phyloP scores from a whole-genome alignment of 2,329 filamentous ascomycete genomes.

The Epicoccum nigrum region DNA sequence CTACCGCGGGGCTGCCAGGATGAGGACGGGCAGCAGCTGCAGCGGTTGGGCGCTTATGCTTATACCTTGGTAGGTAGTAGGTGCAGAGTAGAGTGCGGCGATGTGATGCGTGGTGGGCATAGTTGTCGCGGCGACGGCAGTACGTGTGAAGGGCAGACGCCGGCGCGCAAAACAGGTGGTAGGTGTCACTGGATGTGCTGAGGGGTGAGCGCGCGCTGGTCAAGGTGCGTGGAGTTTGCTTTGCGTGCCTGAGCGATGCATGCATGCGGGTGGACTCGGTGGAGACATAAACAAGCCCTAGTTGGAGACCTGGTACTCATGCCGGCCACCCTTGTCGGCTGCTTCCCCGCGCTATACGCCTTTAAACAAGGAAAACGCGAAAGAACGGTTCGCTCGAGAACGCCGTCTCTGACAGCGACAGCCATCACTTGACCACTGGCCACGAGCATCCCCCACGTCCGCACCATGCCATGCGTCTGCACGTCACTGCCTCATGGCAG shows the following conservation, averaged over 20 bases:
- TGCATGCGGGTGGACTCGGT: conserved; percentile 14
- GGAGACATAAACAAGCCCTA: conserved; percentile 12
- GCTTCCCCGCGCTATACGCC: conserved; percentile 17
- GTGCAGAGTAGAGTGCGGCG: conserved; percentile 9
- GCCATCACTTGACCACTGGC: conserved; percentile 11
- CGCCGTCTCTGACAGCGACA: background rate
- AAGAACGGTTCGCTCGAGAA: background rate
- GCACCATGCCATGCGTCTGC: conserved; percentile 24
- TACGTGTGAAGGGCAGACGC: background rate
- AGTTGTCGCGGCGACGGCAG: conserved; percentile 20
- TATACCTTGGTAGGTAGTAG: too few relatives aligned
- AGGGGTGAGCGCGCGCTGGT: conserved; percentile 10
- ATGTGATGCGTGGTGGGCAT: conserved; percentile 24
- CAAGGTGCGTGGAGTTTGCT: conserved; percentile 15
- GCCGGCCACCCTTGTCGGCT: conserved; percentile 12
- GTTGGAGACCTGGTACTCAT: background rate
- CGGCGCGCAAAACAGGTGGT: conserved; percentile 20
- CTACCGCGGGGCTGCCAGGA: conserved; percentile 25
- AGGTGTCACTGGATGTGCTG: conserved; percentile 18
- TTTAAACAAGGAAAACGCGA: conserved; percentile 9
- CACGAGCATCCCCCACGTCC: conserved; percentile 6
- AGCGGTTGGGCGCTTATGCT: conserved; percentile 13
- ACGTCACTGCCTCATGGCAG: conserved; percentile 7
- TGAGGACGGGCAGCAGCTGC: conserved; percentile 13
- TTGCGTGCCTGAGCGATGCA: conserved; percentile 18